Base-by-base conservation (phyloP, 1,284 basidiomycete genomes). In the Anthracocystis panici-leucophaei region DNA sequence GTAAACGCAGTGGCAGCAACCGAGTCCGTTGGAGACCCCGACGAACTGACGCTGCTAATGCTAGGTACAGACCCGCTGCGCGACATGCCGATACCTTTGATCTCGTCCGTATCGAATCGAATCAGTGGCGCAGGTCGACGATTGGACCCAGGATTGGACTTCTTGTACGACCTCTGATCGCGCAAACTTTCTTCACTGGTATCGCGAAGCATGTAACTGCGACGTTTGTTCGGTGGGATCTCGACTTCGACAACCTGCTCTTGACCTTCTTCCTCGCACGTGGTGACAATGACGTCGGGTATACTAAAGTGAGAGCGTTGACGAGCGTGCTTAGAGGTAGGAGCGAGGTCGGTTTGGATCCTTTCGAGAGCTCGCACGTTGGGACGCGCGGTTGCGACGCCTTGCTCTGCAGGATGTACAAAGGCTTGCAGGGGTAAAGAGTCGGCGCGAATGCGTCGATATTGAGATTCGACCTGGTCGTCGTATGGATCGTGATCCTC, bases 231-330 rank as follows among this genome's bases (percentile, higher is more conserved):
- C 20, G 69, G 48, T 0, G 76, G 69, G 25, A 81, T 60, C 29
- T 70, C 33, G 25, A 80, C 21, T 51, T 81, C 68, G 40, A 80
- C 69, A 31, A 74, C 27, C 18, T 68, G 49, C 40, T 75, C 48
- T n/a, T 81, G 20, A 4, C 78, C 79, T 11, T 80, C 78, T 25
- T 80, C 78, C 23, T 78, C 78, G 60, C 68, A 68, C 0, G 76
- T 59, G 31, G 79, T 81, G 55, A 81, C 64, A 33, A 78, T 62
- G n/a, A 81, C 78, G 38, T 81, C 79, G 5, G 79, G 79, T 18
- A 81, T 81, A 38, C 69, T 74, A 33, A 81, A 81, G 48, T 81
- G 79, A 1, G 78, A 80, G 25, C 79, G 69, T 10, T 66, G 65
- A 5, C 78, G 68, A 9, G 57, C 57, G 44, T 81, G 73, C 23